Base-by-base conservation (phyloP, 2,329 filamentous ascomycete species). In the Pseudogymnoascus sp. region DNA sequence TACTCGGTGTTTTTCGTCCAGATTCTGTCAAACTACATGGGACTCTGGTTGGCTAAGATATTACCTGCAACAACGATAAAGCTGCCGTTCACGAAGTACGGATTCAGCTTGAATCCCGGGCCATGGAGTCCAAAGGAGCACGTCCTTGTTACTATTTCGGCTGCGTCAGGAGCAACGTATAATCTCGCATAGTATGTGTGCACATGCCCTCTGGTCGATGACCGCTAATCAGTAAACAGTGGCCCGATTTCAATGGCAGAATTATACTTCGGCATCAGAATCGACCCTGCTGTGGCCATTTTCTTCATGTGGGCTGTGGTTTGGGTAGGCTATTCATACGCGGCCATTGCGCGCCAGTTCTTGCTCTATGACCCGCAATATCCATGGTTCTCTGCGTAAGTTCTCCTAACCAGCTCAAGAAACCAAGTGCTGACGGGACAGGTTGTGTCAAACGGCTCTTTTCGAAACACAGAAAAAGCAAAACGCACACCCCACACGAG, bases 1-100 rank as follows among this genome's bases (percentile, higher is more conserved):
- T 86, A 84, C 67, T 83, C 82, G 0, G 78, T 85, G 57, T 84
- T 85, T 69, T 85, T 86, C 64, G 82, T 85, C n/a, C 78, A 80
- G 67, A 76, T 80, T 41, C 69, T 80, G 3, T 71, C 80, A 0
- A 80, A 73, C 15, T 80, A 80, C 0, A 73, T 78, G 17, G 80
- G 75, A 4, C 76, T 76, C 41, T 69, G 74, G 6, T 71, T 80
- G 35, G 78, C 77, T 10, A 74, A 66, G 40, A 64, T 72, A 11
- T 66, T 82, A 0, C 80, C 80, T 0, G 74, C 77, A 59, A 78
- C 75, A 72, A 75, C 76, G 3, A 62, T 81, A 61, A 76, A 72
- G 0, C 60, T 80, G 4, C 72, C 72, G 5, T 75, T 75, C 15
- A 73, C 71, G 1, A 70, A 72, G 15, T 71, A 72, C 33, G 81